These are phyloP conservation scores for Yarrowia divulgata DNA, from an alignment of 805 yeast species.

Conservation along the genomic window DNA sequence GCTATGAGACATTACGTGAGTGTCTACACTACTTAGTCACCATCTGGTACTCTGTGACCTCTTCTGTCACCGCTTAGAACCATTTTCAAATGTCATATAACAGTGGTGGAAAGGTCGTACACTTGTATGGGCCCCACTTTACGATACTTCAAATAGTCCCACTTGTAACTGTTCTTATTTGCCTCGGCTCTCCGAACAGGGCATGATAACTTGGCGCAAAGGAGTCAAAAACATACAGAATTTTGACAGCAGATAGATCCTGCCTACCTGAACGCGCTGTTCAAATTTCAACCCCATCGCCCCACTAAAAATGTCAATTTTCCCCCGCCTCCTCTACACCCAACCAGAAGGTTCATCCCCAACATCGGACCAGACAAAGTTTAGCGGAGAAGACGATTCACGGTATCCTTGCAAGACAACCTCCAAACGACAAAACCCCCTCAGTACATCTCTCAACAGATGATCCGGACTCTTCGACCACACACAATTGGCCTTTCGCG, in stretches of 20 bases:
- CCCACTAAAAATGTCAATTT: neutral
- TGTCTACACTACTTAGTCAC: no score
- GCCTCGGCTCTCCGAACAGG: no score
- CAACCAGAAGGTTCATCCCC: conserved; percentile 1
- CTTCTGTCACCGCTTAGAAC: no score
- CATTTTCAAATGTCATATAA: no score
- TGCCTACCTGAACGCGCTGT: neutral
- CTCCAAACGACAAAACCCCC: neutral
- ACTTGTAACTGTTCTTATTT: no score
- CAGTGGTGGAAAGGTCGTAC: no score
- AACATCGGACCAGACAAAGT: neutral
- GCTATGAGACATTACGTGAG: no score
- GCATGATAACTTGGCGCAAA: no score
- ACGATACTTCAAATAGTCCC: no score
- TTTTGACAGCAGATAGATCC: neutral
- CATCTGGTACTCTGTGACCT: no score
- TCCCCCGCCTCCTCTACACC: neutral
- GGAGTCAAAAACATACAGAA: no score
- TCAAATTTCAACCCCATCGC: neutral
- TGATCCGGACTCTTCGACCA: conserved; percentile 28
- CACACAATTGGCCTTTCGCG: conserved; percentile 19
- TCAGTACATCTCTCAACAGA: conserved; percentile 13
- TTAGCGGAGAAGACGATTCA: neutral
- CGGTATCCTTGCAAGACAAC: neutral
- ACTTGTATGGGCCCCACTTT: no score